A percentile compares a stretch with the other conserved stretches of the same genome.
These are phyloP conservation scores for Lasiosphaeris hirsuta DNA, from an alignment of 495 filamentous ascomycete species.

Conservation along the genomic window DNA sequence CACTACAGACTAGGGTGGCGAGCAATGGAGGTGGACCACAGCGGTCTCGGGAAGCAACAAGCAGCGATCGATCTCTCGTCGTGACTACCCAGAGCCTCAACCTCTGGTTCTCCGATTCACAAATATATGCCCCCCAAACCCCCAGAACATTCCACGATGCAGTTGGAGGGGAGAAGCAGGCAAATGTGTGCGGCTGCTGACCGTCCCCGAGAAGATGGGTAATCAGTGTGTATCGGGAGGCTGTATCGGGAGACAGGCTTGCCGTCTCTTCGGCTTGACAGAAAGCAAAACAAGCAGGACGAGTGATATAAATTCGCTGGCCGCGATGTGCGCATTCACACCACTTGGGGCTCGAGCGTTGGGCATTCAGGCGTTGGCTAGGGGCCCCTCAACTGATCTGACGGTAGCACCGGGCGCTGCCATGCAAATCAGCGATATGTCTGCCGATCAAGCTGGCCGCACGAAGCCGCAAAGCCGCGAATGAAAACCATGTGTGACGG, in stretches of 20 bases:
- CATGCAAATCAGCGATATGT: slow-evolving; percentile 11
- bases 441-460: slow-evolving; percentile 1
- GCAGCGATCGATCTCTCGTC: background rate
- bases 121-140: too few species aligned
- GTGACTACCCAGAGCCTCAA: slow-evolving; percentile 3
- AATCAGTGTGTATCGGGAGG: too few species aligned
- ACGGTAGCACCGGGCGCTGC: background rate
- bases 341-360: background rate
- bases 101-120: background rate
- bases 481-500: slow-evolving; percentile 11
- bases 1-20: too few species aligned
- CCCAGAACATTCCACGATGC: too few species aligned
- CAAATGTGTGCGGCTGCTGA: too few species aligned
- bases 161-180: too few species aligned
- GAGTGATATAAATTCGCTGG: slow-evolving; percentile 8
- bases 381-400: background rate
- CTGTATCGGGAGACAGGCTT: background rate
- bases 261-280: background rate
- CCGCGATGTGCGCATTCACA: background rate
- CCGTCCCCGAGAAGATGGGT: too few species aligned
- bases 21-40: too few species aligned
- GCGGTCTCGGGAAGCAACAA: background rate
- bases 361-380: slow-evolving; percentile 10
- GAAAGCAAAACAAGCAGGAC: background rate
- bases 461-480: slow-evolving; percentile 3